A percentile compares a stretch with the other conserved stretches of the same genome.
Conservation (phyloP, 2,329 filamentous ascomycete genomes). For the Venturia aucupariae region DNA sequence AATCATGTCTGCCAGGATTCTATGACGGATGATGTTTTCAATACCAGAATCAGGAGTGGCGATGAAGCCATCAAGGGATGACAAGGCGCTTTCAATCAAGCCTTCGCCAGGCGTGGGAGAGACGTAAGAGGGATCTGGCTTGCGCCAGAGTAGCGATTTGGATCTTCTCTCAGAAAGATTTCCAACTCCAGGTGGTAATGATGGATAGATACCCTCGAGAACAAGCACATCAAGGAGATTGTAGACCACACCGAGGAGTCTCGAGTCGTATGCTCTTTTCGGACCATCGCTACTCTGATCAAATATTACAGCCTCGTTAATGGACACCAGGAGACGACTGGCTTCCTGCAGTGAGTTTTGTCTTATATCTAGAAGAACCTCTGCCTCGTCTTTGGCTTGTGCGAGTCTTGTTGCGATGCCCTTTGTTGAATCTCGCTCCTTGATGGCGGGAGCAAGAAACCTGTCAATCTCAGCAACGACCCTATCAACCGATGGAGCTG, state of each 20-base stretch:
- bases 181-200: conserved; percentile 25
- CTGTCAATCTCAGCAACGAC: conserved; percentile 1
- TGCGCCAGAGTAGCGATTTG: conserved; percentile 19
- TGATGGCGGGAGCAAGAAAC: conserved; percentile 10
- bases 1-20: conserved; percentile 2
- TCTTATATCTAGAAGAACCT: background rate
- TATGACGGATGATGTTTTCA: conserved; percentile 10
- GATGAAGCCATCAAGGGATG: background rate
- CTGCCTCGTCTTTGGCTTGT: conserved; percentile 5
- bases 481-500: background rate
- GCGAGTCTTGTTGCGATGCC: conserved; percentile 11
- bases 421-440: conserved; percentile 4
- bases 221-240: conserved; percentile 29
- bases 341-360: background rate
- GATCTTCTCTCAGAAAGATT: conserved; percentile 24
- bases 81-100: background rate
- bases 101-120: background rate
- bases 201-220: conserved; percentile 27
- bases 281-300: conserved; percentile 12
- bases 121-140: conserved; percentile 7
- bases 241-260: conserved; percentile 29
- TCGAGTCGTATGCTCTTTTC: conserved; percentile 30
- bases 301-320: conserved; percentile 16
- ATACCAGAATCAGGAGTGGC: conserved; percentile 5
- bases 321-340: conserved; percentile 23